Conservation (phyloP, 768 basidiomycete species). For the Mycena floridula region DNA sequence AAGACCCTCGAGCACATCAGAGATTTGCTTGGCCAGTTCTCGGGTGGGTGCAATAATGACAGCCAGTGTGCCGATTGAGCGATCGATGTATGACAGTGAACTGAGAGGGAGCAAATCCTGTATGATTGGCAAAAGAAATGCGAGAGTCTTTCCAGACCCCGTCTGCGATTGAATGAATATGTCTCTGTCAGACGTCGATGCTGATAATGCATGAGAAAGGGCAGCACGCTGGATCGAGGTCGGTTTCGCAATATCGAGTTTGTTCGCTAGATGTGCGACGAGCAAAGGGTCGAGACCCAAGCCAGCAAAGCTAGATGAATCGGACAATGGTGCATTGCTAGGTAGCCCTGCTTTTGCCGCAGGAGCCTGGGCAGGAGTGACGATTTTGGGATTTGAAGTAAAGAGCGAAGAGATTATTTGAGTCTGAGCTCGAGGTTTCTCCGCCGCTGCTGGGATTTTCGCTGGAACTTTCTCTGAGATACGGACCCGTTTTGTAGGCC, state of each 20-base stretch:
- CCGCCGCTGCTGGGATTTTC: constrained; percentile 6
- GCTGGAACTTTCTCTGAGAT: constrained; percentile 19
- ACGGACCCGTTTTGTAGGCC: constrained; percentile 44
- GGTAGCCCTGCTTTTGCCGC: constrained; percentile 35
- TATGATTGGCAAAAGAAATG: constrained; percentile 91
- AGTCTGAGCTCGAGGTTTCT: constrained; percentile 20
- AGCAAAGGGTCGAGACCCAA: constrained; percentile 83
- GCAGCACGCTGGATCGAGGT: constrained; percentile 86
- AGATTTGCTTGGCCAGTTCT: constrained; percentile 95
- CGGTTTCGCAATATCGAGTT: constrained; percentile 79
- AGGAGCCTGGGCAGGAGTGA: constrained; percentile 26
- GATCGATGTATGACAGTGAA: constrained; percentile 87
- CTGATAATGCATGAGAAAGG: constrained; percentile 45
- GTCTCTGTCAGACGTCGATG: constrained; percentile 48
- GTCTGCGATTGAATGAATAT: constrained; percentile 95
- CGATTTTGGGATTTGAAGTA: constrained; percentile 71
- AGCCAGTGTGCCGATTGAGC: constrained; percentile 91
- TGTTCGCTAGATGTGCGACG: constrained; percentile 66
- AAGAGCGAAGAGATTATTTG: constrained; percentile 89
- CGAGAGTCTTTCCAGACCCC: constrained; percentile 92
- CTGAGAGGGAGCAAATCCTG: constrained; percentile 91
- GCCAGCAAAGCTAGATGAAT: constrained; percentile 73
- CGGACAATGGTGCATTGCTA: constrained; percentile 77
- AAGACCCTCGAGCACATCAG: constrained; percentile 83
- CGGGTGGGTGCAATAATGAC: constrained; percentile 93